A percentile compares a stretch with the other conserved stretches of the same genome.
These are phyloP conservation scores for Colletotrichum endophyticum DNA, from an alignment of 2,329 filamentous ascomycete species.

Conservation along the genomic window DNA sequence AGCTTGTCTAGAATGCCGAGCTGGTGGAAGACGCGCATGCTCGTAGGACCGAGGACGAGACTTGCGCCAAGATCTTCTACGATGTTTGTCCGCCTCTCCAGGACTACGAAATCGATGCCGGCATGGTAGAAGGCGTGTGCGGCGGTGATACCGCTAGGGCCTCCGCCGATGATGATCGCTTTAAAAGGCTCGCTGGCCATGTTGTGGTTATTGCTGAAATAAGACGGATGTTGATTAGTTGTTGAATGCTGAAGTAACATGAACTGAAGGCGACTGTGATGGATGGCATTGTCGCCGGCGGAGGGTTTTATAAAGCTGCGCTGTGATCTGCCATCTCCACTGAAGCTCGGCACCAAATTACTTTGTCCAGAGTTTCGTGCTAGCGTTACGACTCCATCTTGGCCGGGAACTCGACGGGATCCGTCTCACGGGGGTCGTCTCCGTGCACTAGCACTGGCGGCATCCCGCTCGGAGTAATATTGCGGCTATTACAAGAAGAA, in stretches of 20 bases:
- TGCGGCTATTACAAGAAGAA: background rate
- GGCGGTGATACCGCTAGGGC: constrained; percentile 31
- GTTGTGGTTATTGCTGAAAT: background rate
- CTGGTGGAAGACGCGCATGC: constrained; percentile 34
- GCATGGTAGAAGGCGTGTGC: constrained; percentile 33
- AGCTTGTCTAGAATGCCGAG: constrained; percentile 28
- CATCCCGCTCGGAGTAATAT: background rate
- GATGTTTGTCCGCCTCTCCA: constrained; percentile 30
- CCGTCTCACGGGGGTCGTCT: background rate
- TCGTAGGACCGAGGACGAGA: constrained; percentile 28
- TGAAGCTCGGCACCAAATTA: background rate
- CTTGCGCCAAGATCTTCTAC: constrained; percentile 31
- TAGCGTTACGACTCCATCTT: background rate
- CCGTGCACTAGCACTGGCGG: background rate
- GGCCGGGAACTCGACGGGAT: background rate
- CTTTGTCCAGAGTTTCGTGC: background rate
- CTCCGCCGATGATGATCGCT: constrained; percentile 35
- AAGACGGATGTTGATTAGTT: background rate
- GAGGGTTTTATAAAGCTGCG: background rate
- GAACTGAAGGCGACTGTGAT: background rate
- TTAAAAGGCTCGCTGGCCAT: constrained; percentile 32
- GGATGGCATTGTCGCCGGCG: background rate
- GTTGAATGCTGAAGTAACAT: background rate
- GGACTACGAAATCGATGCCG: constrained; percentile 37
- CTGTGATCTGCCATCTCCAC: background rate